phyloP scores from a whole-genome alignment of 768 basidiomycete species.

The Serendipita vermifera region DNA sequence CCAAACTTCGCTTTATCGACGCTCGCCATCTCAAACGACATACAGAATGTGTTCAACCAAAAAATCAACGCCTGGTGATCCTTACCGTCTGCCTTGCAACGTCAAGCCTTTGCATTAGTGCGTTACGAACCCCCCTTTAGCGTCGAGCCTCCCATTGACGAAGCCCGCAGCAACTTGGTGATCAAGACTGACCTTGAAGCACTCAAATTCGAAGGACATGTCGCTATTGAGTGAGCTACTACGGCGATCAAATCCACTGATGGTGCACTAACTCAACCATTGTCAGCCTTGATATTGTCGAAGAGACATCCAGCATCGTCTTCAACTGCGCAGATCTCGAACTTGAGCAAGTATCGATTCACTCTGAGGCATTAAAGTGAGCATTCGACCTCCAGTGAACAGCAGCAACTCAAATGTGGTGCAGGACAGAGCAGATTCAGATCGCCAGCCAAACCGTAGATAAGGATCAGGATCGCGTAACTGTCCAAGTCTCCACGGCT shows the following conservation, averaged over 20 bases:
- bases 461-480: slow-evolving; percentile 47
- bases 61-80: not conserved
- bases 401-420: too few species aligned
- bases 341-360: slow-evolving; percentile 44
- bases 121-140: too few species aligned
- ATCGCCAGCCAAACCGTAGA: slow-evolving; percentile 39
- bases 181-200: slow-evolving; percentile 70
- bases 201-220: slow-evolving; percentile 64
- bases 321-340: slow-evolving; percentile 54
- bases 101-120: slow-evolving; percentile 69
- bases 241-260: not conserved
- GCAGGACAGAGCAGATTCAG: slow-evolving; percentile 33
- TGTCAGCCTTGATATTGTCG: slow-evolving; percentile 46
- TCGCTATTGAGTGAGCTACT: slow-evolving; percentile 47
- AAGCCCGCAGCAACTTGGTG: too few species aligned
- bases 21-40: not conserved
- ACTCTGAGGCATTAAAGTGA: slow-evolving; percentile 43
- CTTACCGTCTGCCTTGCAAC: slow-evolving; percentile 45
- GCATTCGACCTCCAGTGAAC: too few species aligned
- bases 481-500: slow-evolving; percentile 41
- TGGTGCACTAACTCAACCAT: not conserved
- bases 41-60: not conserved
- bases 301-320: slow-evolving; percentile 46
- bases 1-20: not conserved
- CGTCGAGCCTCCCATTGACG: too few species aligned